phyloP scores from a whole-genome alignment of 148 eudicot species.

The Polygonum aviculare region DNA sequence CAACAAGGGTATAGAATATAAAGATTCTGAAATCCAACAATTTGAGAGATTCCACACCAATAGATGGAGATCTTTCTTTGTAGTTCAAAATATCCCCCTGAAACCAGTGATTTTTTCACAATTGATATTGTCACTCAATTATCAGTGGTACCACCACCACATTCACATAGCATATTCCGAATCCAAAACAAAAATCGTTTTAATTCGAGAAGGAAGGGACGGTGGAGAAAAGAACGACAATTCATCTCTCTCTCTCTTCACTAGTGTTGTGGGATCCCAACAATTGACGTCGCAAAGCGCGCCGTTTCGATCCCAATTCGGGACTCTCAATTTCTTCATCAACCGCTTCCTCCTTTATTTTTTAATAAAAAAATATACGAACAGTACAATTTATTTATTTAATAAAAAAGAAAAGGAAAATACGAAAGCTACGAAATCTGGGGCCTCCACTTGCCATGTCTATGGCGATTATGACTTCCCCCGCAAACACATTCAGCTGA shows the following conservation, averaged over 20 bases:
- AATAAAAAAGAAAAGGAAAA: neutral
- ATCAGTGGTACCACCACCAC: no score
- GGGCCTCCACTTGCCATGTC: neutral
- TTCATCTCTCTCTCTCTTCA: neutral
- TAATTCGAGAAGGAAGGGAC: neutral
- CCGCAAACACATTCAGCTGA: neutral
- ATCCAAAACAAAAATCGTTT: neutral
- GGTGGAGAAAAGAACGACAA: neutral
- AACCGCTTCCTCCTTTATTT: neutral
- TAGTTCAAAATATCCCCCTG: neutral
- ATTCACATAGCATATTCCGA: no score
- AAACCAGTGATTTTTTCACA: neutral
- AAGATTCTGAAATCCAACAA: no score
- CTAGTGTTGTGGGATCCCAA: neutral
- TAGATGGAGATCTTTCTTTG: neutral
- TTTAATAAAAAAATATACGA: neutral
- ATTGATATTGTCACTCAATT: no score
- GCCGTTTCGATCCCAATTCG: neutral
- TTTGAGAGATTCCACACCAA: no score
- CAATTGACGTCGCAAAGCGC: constrained; percentile 1
- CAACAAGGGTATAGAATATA: neutral
- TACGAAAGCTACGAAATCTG: neutral
- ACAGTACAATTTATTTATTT: neutral
- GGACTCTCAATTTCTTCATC: no score
- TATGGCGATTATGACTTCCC: neutral